Conservation (phyloP, 768 basidiomycete species). For the Chiua virens region DNA sequence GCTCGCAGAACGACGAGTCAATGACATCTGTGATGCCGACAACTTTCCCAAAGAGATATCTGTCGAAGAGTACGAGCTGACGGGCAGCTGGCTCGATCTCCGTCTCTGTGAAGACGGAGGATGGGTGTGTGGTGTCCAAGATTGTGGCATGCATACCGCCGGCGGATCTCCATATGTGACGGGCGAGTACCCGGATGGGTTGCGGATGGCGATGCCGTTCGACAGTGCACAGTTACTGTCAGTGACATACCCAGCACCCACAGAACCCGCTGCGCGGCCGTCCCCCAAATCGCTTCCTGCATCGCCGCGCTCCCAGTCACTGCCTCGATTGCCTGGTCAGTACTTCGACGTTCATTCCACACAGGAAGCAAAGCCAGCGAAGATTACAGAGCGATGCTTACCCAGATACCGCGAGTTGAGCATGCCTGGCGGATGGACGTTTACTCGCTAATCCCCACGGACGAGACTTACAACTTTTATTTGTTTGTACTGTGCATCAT, state of each 20-base stretch:
- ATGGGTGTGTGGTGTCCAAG: constrained; percentile 30
- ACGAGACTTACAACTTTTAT: background rate
- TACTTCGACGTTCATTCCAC: constrained; percentile 13
- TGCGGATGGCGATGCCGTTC: constrained; percentile 28
- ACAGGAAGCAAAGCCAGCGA: constrained; percentile 15
- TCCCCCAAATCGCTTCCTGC: constrained; percentile 16
- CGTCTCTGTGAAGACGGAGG: constrained; percentile 14
- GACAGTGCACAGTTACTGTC: constrained; percentile 18
- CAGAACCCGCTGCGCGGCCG: constrained; percentile 6
- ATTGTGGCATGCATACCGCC: constrained; percentile 32
- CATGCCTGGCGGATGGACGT: constrained; percentile 45
- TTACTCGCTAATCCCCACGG: constrained; percentile 12
- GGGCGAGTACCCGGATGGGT: constrained; percentile 12
- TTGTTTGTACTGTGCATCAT: too few relatives aligned
- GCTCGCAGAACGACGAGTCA: constrained; percentile 40
- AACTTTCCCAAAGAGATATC: constrained; percentile 35
- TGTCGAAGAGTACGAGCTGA: constrained; percentile 48
- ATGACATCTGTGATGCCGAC: constrained; percentile 27
- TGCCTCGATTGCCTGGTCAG: constrained; percentile 26
- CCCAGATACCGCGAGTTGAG: constrained; percentile 30
- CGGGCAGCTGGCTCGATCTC: constrained; percentile 47
- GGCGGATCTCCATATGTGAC: constrained; percentile 34
- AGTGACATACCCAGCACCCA: background rate
- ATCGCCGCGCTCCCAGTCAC: constrained; percentile 21
- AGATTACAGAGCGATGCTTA: constrained; percentile 16